Evolutionary conservation across 140 eudicot genomes (phyloP), one percentile per base, ranked within the genome.

Genomic region (Oenanthe javanica): DNA sequence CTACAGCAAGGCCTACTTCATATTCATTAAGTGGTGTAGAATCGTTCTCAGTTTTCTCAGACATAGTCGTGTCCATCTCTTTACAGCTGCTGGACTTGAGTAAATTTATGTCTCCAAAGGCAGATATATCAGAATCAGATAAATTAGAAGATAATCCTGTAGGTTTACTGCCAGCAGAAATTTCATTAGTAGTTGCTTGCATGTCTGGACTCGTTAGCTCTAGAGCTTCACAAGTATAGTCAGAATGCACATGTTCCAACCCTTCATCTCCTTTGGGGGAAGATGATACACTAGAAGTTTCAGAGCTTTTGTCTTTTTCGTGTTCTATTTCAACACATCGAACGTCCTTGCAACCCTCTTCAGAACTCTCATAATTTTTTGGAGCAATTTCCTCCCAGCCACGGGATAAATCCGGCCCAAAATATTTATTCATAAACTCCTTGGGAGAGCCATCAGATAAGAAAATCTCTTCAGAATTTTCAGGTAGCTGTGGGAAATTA

Each of bases 361-460:
- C 86, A 40, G 82, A 80, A 52, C 84, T 72, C 77, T 69, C 67
- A 46, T 74, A 84, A 11, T 63, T 63, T 67, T 72, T 83, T 75
- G 77, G 85, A 75, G 84, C 57, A 67, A 54, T 52, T 79, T 87
- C 85, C 82, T 87, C 93, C 85, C 83, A 88, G 16, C 90, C 91
- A 21, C 79, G 82, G 38, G 72, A 79, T 61, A 90, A 81, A 81
- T 91, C 92, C 10, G 93, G 96, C 69, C 89, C 90, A 77, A 87
- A 85, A 77, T 87, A 89, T 77, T 86, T 87, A 45, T 88, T 86
- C 80, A 90, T 87, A 76, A 87, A 84, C 38, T 80, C 74, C 40
- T 86, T 85, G 2, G 98, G 92, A 47, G 97, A 89, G 73, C 80
- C 84, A 79, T 88, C 92, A 38, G 92, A 88, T 75, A 88, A 86